Evolutionary conservation across 2,329 filamentous ascomycete species (phyloP), one percentile per base, ranked within the genome.

Genomic region (Colletotrichum godetiae): DNA sequence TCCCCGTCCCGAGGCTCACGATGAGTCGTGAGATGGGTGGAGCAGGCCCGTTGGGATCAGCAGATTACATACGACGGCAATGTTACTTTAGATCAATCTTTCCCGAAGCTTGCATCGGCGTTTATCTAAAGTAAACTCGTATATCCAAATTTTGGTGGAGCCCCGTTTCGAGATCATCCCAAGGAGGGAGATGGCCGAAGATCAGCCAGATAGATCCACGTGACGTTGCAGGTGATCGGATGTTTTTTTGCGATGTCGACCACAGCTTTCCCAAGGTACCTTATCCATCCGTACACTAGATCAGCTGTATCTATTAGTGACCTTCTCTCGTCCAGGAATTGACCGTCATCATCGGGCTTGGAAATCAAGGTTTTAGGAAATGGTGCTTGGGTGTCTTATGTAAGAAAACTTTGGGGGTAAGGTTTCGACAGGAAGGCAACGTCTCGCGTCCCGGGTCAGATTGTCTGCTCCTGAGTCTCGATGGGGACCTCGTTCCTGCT

Each of bases 91-190:
- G 67, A 56, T 61, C 67, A 73, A 57, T 61, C 57, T 61, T 67
- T 65, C 67, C 70, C 70, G 67, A 70, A 56, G 67, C 70, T 66
- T 73, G 67, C 71, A 73, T 71, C 67, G 67, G 67, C 55, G 67
- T 70, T 65, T 66, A 73, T 65, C 65, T 68, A 42, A 60, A 64
- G 70, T 69, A 69, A 64, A 64, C 66, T 73, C 70, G 70, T 73
- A 73, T 69, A 69, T 69, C 49, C 19, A 66, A 57, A 73, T 65
- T 73, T 66, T 61, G 71, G 60, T 65, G 67, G 67, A 67, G 55
- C 62, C 37, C 42, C 56, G 60, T 73, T 73, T 73, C 60, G 71
- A 73, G 71, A 73, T 73, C 71, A 73, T 66, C 67, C 61, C 71
- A 73, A 73, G 71, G 67, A 61, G 60, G 42, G 24, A 59, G 58